Evolutionary conservation across 2,329 filamentous ascomycete species (phyloP).

Genomic region (Diaporthe citriasiana): DNA sequence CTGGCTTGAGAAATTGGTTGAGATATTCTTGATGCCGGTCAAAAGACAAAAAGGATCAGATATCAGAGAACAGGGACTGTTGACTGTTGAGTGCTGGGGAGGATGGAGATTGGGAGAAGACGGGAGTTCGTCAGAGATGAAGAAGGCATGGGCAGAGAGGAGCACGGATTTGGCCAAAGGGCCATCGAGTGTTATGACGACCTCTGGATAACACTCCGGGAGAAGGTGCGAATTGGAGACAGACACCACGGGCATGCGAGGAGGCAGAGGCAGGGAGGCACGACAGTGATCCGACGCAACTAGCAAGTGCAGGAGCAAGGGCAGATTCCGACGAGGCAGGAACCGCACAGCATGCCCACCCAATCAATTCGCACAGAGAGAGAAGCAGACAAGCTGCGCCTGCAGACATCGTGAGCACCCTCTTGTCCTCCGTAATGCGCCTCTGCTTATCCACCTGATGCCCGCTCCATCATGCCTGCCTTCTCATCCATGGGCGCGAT

Average conservation of each 20-base stretch:
- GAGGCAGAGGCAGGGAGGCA: slow-evolving; percentile 24
- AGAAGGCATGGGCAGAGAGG: not conserved
- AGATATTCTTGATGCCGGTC: not conserved
- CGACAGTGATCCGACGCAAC: slow-evolving; percentile 12
- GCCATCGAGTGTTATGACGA: not conserved
- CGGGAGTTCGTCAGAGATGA: not conserved
- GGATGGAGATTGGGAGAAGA: not conserved
- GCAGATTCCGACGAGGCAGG: slow-evolving; percentile 13
- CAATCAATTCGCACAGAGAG: not conserved
- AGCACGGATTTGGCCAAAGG: not conserved
- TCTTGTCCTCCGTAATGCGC: not conserved
- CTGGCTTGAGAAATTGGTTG: not conserved
- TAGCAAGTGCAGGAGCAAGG: slow-evolving; percentile 15
- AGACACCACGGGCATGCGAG: slow-evolving; percentile 21
- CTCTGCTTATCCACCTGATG: not conserved
- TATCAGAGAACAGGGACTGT: not conserved
- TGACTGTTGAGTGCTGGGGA: not conserved
- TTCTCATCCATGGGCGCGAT: not conserved
- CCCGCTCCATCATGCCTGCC: not conserved
- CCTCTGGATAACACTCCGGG: not conserved
- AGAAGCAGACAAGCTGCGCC: not conserved
- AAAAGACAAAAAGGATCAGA: not conserved
- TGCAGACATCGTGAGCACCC: not conserved
- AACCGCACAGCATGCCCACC: not conserved
- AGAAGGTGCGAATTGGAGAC: slow-evolving; percentile 16